phyloP scores from a whole-genome alignment of 2,329 filamentous ascomycete genomes.

The Neofusicoccum sp. region DNA sequence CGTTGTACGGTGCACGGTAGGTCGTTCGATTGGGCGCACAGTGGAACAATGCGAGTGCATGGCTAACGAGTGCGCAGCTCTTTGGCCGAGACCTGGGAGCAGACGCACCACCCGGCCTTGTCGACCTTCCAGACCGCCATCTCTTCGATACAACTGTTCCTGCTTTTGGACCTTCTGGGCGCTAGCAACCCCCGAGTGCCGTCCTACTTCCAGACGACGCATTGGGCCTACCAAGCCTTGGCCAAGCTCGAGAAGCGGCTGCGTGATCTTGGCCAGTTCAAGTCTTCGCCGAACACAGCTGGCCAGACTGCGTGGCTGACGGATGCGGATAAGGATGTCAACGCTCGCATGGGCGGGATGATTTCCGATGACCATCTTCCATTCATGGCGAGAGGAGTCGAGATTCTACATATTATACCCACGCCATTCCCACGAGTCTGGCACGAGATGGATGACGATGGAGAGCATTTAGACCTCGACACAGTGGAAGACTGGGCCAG shows the following conservation, averaged over 20 bases:
- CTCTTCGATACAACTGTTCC: constrained; percentile 80
- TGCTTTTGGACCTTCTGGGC: constrained; percentile 90
- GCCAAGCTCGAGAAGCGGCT: constrained; percentile 74
- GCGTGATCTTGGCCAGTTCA: constrained; percentile 66
- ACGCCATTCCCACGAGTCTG: constrained; percentile 80
- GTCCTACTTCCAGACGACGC: constrained; percentile 86
- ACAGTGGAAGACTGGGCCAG: constrained; percentile 87
- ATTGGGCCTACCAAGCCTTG: constrained; percentile 88
- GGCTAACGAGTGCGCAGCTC: constrained; percentile 45
- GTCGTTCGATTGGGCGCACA: constrained; percentile 23
- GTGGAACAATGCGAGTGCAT: not conserved
- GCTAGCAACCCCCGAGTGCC: constrained; percentile 69
- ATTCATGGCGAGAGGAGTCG: constrained; percentile 83
- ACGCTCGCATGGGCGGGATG: constrained; percentile 52
- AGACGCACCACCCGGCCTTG: constrained; percentile 65
- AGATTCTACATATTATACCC: constrained; percentile 88
- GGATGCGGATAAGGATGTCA: constrained; percentile 59
- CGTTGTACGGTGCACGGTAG: constrained; percentile 83
- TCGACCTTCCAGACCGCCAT: constrained; percentile 77
- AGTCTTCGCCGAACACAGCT: constrained; percentile 57
- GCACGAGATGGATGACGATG: constrained; percentile 85
- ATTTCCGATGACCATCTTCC: constrained; percentile 90
- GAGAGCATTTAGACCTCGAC: constrained; percentile 75
- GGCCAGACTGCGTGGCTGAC: constrained; percentile 61
- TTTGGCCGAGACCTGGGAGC: constrained; percentile 81